These are phyloP conservation scores for Rubia tinctorum DNA, from an alignment of 305 asterid genomes.

Conservation along the genomic window DNA sequence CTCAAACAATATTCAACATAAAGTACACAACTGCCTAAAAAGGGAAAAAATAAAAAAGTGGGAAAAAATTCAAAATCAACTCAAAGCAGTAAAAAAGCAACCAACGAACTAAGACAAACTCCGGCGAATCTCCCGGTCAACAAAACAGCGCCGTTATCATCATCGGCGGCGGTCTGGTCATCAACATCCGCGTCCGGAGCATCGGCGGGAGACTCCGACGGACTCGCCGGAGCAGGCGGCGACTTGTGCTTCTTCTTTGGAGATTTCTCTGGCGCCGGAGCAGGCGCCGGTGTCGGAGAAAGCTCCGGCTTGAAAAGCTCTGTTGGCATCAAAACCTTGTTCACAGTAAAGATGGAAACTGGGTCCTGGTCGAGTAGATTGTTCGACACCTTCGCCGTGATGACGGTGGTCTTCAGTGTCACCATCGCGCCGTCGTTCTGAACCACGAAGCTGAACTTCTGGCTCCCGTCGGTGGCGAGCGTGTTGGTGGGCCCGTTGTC, in stretches of 20 bases:
- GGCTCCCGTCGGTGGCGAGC: slow-evolving; percentile 72
- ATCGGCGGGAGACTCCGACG: slow-evolving; percentile 66
- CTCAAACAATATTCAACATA: neutral
- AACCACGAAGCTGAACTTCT: slow-evolving; percentile 44
- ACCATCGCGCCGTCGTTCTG: slow-evolving; percentile 82
- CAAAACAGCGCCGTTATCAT: slow-evolving; percentile 36
- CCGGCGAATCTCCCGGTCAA: slow-evolving; percentile 42
- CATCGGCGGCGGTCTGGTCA: slow-evolving; percentile 36
- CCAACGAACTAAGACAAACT: slow-evolving; percentile 34
- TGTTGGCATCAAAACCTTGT: slow-evolving; percentile 64
- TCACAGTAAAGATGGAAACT: slow-evolving; percentile 49
- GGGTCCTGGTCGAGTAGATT: slow-evolving; percentile 66
- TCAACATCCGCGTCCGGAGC: slow-evolving; percentile 49
- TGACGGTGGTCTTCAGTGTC: slow-evolving; percentile 53
- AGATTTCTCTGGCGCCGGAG: slow-evolving; percentile 44
- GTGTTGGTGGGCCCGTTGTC: slow-evolving; percentile 59
- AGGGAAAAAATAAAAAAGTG: neutral
- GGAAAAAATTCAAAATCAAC: slow-evolving; percentile 10
- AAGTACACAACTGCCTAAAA: slow-evolving; percentile 4
- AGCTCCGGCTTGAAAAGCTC: slow-evolving; percentile 64
- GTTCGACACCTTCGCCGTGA: slow-evolving; percentile 57
- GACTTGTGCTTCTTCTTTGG: slow-evolving; percentile 53
- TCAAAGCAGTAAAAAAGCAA: slow-evolving; percentile 42
- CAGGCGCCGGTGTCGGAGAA: slow-evolving; percentile 51
- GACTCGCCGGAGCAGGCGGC: slow-evolving; percentile 48